Evolutionary conservation across 1,284 basidiomycete species (phyloP).

Genomic region (Coriolopsis trogii): DNA sequence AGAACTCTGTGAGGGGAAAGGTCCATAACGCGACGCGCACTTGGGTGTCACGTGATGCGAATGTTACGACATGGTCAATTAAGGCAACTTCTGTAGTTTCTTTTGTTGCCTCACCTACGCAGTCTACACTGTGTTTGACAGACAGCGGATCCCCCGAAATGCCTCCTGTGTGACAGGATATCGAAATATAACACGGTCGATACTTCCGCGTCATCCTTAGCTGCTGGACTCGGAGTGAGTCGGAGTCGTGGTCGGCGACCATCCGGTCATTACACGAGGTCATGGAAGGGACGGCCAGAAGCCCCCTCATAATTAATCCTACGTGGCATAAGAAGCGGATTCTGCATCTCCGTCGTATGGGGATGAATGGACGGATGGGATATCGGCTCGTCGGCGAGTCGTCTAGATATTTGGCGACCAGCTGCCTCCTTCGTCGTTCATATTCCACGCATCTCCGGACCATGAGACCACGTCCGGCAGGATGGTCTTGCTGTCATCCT

Average conservation of each 20-base stretch:
- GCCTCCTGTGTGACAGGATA: no score
- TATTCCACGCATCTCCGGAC: no score
- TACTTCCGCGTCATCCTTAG: no score
- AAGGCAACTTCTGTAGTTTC: conserved; percentile 10
- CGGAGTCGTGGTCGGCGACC: neutral
- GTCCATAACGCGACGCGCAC: no score
- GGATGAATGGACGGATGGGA: no score
- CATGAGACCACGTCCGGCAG: neutral
- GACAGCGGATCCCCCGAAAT: neutral
- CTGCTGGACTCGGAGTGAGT: neutral
- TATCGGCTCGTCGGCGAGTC: neutral
- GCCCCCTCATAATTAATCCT: neutral
- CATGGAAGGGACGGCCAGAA: neutral
- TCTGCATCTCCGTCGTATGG: neutral
- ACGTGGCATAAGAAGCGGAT: neutral
- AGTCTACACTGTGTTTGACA: neutral
- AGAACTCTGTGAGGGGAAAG: neutral
- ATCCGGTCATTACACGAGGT: conserved; percentile 2
- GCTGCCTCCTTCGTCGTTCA: neutral
- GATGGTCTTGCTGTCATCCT: neutral
- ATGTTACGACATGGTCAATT: neutral
- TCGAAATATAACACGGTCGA: no score
- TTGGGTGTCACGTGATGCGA: conserved; percentile 14
- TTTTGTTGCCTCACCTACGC: neutral
- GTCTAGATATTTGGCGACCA: neutral